Conservation (phyloP, 1,284 basidiomycete species). For the Rhizoctonia solani region DNA sequence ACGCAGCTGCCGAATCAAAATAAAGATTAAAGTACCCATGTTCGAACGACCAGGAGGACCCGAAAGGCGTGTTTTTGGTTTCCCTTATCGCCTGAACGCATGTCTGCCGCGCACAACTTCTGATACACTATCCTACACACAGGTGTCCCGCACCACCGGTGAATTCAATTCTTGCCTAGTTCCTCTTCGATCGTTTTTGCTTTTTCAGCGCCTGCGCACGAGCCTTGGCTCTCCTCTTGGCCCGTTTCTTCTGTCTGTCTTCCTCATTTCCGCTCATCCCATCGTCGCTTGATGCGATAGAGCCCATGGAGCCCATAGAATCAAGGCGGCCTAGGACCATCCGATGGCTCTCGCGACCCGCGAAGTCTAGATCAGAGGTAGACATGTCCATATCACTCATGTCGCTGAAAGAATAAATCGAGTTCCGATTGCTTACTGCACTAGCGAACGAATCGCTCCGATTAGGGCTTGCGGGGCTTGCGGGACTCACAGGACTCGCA, state of each 20-base stretch:
- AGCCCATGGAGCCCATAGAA: slow-evolving; percentile 2
- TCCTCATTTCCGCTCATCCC: slow-evolving; percentile 15
- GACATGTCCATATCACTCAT: slow-evolving; percentile 27
- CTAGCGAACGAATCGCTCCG: slow-evolving; percentile 29
- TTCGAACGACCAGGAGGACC: neutral
- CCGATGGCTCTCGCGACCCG: slow-evolving; percentile 17
- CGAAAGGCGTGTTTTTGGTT: too few species aligned
- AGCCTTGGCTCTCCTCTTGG: slow-evolving; percentile 22
- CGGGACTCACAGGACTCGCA: slow-evolving; percentile 1
- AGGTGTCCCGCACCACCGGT: neutral
- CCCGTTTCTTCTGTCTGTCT: slow-evolving; percentile 23
- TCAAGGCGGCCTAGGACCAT: slow-evolving; percentile 9
- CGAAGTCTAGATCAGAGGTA: slow-evolving; percentile 30
- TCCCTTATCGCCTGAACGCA: too few species aligned
- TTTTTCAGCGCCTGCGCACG: slow-evolving; percentile 14
- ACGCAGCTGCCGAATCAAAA: neutral
- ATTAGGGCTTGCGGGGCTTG: too few species aligned
- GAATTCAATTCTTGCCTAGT: neutral
- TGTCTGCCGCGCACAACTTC: neutral
- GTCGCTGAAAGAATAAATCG: slow-evolving; percentile 18
- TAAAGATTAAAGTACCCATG: neutral
- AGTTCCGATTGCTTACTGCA: slow-evolving; percentile 33
- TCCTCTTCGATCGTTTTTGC: slow-evolving; percentile 26
- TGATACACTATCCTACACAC: neutral
- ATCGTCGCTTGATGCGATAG: neutral